Base-by-base conservation (phyloP, 305 asterid species). In the Fraxinus albicans region DNA sequence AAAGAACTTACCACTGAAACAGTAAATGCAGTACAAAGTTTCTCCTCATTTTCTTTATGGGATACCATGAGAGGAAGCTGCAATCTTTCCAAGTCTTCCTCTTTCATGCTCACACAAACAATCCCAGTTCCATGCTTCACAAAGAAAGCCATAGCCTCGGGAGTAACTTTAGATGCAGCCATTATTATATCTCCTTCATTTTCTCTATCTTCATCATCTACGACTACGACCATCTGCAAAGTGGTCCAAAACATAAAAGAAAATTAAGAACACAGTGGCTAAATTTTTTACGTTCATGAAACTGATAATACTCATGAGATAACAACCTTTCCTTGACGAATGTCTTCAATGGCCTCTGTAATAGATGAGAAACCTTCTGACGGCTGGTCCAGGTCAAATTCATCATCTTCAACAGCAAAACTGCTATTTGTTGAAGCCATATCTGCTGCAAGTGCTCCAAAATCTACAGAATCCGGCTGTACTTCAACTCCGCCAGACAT, bases 91-190 rank as follows among this genome's bases (percentile, higher is more conserved):
- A 94, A 91, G 81, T 92, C 97, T 83, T 93, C 97, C 81, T 89
- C 98, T 81, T 89, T 84, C 98, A 96, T 96, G 92, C 99, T 96
- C 81, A 96, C 99, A 83, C 99, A 96, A 77, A 96, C 99, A 73
- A 96, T 96, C 77, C 99, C 99, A 65, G 98, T 96, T 73, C 98
- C 97, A 75, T 96, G 95, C 89, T 90, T 96, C 84, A 96, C 99
- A 85, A 96, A 88, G 88, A 96, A 96, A 60, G 99, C 98, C 98
- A 94, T 93, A 19, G 98, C 98, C 87, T 93, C 99, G 3, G 98
- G 92, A 13, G 99, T 94, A 77, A 93, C 99, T 89, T 91, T 93
- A 5, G 97, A 91, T 53, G 97, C 99, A 82, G 98, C 98, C 97
- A 96, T 96, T 82, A 96, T 91, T 35, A 96, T 82, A 87, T 95